These are phyloP conservation scores for Nasturtium officinale DNA, from an alignment of 345 rosid species.

Conservation along the genomic window DNA sequence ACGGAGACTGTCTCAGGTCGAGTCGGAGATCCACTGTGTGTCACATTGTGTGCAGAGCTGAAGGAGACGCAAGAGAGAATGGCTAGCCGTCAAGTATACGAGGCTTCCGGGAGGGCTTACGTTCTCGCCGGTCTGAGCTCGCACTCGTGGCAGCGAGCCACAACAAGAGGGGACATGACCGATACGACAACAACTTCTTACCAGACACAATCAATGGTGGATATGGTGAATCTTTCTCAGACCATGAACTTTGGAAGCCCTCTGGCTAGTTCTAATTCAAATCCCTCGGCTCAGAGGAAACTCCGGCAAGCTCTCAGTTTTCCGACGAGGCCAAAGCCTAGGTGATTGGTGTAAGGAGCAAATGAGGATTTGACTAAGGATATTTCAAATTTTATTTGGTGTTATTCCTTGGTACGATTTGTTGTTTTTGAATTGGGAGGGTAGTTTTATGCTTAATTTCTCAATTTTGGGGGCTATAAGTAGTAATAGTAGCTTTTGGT, in stretches of 20 bases:
- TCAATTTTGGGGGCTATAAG: constrained; percentile 43
- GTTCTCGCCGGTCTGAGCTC: constrained; percentile 94
- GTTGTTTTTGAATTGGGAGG: constrained; percentile 32
- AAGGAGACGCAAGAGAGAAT: constrained; percentile 93
- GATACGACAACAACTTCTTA: constrained; percentile 71
- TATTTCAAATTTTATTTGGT: not conserved
- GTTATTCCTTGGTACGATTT: constrained; percentile 14
- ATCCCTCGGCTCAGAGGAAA: constrained; percentile 53
- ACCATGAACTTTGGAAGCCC: constrained; percentile 58
- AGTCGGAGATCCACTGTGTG: constrained; percentile 67
- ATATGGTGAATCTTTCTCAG: constrained; percentile 96
- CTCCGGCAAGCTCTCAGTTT: constrained; percentile 72
- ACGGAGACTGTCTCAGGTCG: constrained; percentile 61
- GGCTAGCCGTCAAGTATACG: constrained; percentile 80
- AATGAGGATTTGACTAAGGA: not conserved
- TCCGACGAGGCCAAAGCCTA: constrained; percentile 63
- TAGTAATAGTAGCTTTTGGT: constrained; percentile 24
- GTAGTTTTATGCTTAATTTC: constrained; percentile 27
- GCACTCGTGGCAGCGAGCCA: constrained; percentile 98
- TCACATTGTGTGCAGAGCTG: constrained; percentile 76
- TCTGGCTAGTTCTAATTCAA: not conserved
- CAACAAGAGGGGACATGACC: constrained; percentile 86
- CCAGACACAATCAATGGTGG: constrained; percentile 89
- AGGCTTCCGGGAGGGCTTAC: constrained; percentile 87
- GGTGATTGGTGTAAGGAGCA: constrained; percentile 44